Percentiles rank a stretch among this genome's conserved stretches.
Conservation (phyloP, 192 early-diverging fungal species). For the Backusella mclennaniae region DNA sequence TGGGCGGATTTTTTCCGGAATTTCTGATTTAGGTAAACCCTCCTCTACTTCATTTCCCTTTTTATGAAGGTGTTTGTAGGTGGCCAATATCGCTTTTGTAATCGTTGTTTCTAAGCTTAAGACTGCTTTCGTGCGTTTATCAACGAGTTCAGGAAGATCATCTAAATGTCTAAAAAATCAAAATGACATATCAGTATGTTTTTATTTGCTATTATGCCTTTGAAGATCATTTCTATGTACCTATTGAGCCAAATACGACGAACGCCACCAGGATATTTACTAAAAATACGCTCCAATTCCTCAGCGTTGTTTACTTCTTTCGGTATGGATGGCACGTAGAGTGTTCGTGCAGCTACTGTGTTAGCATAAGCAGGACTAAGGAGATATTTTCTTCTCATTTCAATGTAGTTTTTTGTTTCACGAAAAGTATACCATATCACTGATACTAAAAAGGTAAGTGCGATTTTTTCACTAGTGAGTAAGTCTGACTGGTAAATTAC, state of each 20-base stretch:
- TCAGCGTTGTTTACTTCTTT: constrained; percentile 47
- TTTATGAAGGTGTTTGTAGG: constrained; percentile 31
- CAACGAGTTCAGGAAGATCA: constrained; percentile 46
- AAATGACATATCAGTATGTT: not conserved
- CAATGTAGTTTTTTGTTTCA: constrained; percentile 58
- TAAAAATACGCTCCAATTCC: constrained; percentile 51
- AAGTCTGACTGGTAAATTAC: not conserved
- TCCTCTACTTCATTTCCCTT: constrained; percentile 18
- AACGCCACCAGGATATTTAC: constrained; percentile 70
- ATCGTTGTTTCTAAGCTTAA: constrained; percentile 49
- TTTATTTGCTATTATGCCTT: not conserved
- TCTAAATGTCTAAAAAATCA: constrained; percentile 38
- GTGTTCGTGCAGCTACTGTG: constrained; percentile 54
- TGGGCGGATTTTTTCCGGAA: constrained; percentile 50
- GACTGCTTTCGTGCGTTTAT: constrained; percentile 51
- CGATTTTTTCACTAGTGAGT: not conserved
- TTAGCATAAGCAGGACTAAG: constrained; percentile 46
- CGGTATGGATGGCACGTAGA: constrained; percentile 75
- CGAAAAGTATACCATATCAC: constrained; percentile 53
- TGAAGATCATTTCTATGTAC: constrained; percentile 24
- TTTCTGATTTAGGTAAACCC: constrained; percentile 6
- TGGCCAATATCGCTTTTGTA: constrained; percentile 45
- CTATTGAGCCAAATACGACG: constrained; percentile 60
- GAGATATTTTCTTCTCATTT: constrained; percentile 64
- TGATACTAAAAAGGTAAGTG: constrained; percentile 21